Evolutionary conservation across 129 eudicot species (phyloP), one percentile per base, ranked within the genome.

Genomic region (Chrysanthemum seticuspe): DNA sequence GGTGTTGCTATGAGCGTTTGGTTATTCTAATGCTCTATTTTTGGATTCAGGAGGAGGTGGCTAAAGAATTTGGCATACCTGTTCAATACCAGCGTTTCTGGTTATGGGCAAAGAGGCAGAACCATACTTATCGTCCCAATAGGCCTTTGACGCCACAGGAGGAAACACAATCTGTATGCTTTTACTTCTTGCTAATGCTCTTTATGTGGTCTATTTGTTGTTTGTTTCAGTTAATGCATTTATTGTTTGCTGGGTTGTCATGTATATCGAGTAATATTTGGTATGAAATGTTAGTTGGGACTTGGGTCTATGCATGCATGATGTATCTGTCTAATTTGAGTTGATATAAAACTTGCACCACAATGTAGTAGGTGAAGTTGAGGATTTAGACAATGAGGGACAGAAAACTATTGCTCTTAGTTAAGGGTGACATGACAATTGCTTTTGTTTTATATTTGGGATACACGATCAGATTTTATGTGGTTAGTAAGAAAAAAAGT

Each of bases 31-130:
- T 40, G 52, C 12, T 78, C 23, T 65, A n/a, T 47, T 3, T 71
- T 62, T 61, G 55, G 67, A 44, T 85, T 75, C 85, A 93, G 98
- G 98, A 93, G 82, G 98, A 93, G 71, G 95, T 93, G 66, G 98
- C 98, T 62, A 93, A 86, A 89, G 98, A 87, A 78, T 78, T 89
- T 77, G 95, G 97, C 60, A 75, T 89, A 67, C 98, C 98, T 21
- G 97, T 93, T 69, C 89, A 85, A 69, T 89, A 71, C 67, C 98
- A 89, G 74, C 89, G 98, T 34, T 93, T 85, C 62, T 93, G 98
- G 98, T 60, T 87, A 29, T 93, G 98, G 98, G 98, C 98, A 62
- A 89, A 87, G 82, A 77, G 98, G 76, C 98, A 89, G 68, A 89
- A 93, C 78, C 98, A 89, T 48, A 93, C 98, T 1, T 93, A 84